These are phyloP conservation scores for Ceratobasidium sp. DNA, from an alignment of 1,284 basidiomycete genomes.

Conservation along the genomic window DNA sequence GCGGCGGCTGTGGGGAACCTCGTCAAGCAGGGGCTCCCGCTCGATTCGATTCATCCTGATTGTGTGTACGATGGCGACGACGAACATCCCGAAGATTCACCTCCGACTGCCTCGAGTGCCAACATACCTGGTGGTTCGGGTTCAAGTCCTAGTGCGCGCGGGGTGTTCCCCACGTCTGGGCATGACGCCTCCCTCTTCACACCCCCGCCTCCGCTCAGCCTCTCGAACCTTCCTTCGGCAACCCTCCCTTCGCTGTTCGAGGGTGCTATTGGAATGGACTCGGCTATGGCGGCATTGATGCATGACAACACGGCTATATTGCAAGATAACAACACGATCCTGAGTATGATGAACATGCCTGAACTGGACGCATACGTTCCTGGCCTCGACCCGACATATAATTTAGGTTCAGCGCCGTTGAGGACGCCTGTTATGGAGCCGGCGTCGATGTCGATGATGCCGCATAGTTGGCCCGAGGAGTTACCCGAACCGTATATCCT, in stretches of 20 bases:
- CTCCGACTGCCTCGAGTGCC: conserved; percentile 10
- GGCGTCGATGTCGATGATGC: conserved; percentile 1
- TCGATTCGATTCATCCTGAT: conserved; percentile 39
- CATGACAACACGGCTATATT: conserved; percentile 3
- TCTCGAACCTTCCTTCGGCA: not conserved
- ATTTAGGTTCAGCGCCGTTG: not conserved
- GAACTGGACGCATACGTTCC: not conserved
- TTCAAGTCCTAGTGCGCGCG: not conserved
- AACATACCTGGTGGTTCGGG: not conserved
- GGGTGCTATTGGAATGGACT: conserved; percentile 1
- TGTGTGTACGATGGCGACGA: conserved; percentile 34
- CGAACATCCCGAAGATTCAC: not conserved
- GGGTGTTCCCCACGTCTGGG: too few relatives aligned
- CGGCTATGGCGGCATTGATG: not conserved
- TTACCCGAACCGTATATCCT: conserved; percentile 32
- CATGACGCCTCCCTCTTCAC: not conserved
- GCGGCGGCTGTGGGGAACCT: conserved; percentile 36
- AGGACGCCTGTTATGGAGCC: not conserved
- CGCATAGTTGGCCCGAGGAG: conserved; percentile 36
- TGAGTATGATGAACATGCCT: conserved; percentile 13
- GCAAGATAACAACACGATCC: not conserved
- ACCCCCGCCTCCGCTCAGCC: not conserved
- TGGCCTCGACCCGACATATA: not conserved
- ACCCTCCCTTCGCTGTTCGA: conserved; percentile 13
- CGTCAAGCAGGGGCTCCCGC: conserved; percentile 38